A percentile compares a stretch with the other conserved stretches of the same genome.
Evolutionary conservation across 2,329 filamentous ascomycete genomes (phyloP).

Genomic region (Apiospora koreana): DNA sequence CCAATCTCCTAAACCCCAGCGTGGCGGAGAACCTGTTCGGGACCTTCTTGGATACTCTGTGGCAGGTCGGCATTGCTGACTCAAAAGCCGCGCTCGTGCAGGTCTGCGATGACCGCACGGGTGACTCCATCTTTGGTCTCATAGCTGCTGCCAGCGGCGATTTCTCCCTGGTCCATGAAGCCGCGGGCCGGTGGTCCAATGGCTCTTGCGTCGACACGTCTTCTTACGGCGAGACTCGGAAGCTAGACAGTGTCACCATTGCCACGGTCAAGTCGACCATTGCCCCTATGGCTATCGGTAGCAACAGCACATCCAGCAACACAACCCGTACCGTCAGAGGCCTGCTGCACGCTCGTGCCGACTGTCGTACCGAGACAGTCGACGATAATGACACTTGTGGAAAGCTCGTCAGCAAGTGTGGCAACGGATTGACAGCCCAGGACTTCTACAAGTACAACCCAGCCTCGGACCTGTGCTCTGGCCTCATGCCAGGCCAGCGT

Average conservation of each 20-base stretch:
- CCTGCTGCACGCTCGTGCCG: background rate
- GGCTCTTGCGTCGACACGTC: constrained; percentile 14
- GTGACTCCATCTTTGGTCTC: constrained; percentile 9
- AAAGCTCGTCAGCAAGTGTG: constrained; percentile 16
- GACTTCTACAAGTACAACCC: constrained; percentile 18
- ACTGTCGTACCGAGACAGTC: background rate
- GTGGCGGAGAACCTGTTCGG: constrained; percentile 13
- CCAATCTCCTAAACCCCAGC: constrained; percentile 12
- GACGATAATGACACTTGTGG: constrained; percentile 14
- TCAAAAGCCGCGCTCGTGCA: background rate
- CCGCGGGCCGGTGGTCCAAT: constrained; percentile 10
- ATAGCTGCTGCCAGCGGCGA: constrained; percentile 2
- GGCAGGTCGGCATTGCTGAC: constrained; percentile 7
- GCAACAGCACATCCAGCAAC: background rate
- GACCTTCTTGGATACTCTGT: constrained; percentile 6
- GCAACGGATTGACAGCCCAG: constrained; percentile 12
- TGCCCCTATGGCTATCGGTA: background rate
- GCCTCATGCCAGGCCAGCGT: constrained; percentile 17
- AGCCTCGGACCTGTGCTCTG: constrained; percentile 15
- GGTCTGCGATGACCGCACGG: background rate
- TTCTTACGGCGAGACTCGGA: background rate
- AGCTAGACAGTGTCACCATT: background rate
- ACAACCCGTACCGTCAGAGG: background rate
- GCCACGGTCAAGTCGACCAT: background rate
- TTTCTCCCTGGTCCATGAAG: constrained; percentile 10